Evolutionary conservation across 225 moss, liverwort and hornwort species (phyloP), one percentile per base, ranked within the genome.

Genomic region (Thuidium tamariscinum): DNA sequence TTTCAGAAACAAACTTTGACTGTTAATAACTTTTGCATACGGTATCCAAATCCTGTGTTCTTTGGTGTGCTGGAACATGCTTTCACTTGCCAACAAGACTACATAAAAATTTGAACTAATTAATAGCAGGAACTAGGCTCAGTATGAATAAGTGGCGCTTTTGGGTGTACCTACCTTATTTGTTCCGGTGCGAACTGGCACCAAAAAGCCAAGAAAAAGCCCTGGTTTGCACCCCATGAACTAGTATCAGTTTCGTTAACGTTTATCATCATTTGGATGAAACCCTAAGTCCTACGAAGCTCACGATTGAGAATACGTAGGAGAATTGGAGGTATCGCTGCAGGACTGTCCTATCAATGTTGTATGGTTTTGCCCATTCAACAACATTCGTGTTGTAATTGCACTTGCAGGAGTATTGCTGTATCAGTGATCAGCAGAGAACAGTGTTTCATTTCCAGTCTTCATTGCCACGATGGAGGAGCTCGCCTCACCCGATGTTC

Each of bases 381-480:
- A 30, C 60, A 42, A 25, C 18, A 86, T 39, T 79, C 23, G 25
- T 46, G 44, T 25, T 39, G 62, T 29, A 42, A n/a, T 46, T 82
- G 75, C 52, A 55, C 46, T 13, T 79, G 17, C 60, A 82, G 60
- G 36, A 36, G 61, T 74, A 66, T 55, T 14, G 23, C 57, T 56
- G 71, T 77, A 75, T 46, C 13, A 85, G 65, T 46, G 34, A 73
- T 70, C 41, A 46, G 78, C 34, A 55, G 54, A 80, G 67, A 39
- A 17, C 42, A 62, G 82, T 42, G 46, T 13, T 67, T 44, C n/a
- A 36, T 80, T 70, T 62, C 27, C 52, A 70, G 34, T 46, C 29
- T 76, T 37, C 14, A 23, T 71, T 60, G 29, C 56, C 67, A 52
- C 77, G 13, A 91, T 92, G 91, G 88, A 92, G 78, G 91, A 91